phyloP scores from a whole-genome alignment of 495 filamentous ascomycete genomes.

The Bathelium albidoporum region DNA sequence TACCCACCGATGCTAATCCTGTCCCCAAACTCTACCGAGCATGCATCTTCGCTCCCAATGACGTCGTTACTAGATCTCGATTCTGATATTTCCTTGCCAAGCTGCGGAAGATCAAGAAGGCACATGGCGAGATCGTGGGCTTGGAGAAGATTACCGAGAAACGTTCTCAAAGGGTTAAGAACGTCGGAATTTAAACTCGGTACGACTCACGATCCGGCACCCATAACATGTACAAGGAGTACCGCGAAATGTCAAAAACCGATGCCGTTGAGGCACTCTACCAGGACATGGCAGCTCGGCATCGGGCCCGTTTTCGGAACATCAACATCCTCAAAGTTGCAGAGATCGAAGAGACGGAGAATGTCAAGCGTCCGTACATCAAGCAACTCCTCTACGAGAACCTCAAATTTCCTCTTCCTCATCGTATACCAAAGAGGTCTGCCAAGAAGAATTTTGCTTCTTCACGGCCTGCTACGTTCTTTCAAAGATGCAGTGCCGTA shows the following conservation, averaged over 20 bases:
- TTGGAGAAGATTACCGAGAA: slow-evolving; percentile 98
- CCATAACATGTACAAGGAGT: slow-evolving; percentile 99
- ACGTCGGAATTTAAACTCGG: slow-evolving; percentile 99
- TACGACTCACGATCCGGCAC: slow-evolving; percentile 99
- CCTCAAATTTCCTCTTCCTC: slow-evolving; percentile 96
- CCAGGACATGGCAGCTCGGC: slow-evolving; percentile 98
- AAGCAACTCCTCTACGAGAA: slow-evolving; percentile 91
- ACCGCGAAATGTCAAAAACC: slow-evolving; percentile 91
- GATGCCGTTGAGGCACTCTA: slow-evolving; percentile 95
- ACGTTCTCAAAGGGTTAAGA: slow-evolving; percentile 97
- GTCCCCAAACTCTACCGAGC: slow-evolving; percentile 98
- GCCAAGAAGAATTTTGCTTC: slow-evolving; percentile 84
- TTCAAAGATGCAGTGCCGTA: slow-evolving; percentile 17
- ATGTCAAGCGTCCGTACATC: slow-evolving; percentile 96
- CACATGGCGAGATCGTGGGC: slow-evolving; percentile 96
- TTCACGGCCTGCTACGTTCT: slow-evolving; percentile 85
- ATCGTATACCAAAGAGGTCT: slow-evolving; percentile 70
- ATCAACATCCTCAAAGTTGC: slow-evolving; percentile 98
- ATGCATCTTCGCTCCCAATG: slow-evolving; percentile 97
- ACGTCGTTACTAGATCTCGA: slow-evolving; percentile 94
- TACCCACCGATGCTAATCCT: slow-evolving; percentile 91
- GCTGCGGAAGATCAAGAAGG: slow-evolving; percentile 99
- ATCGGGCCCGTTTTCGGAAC: slow-evolving; percentile 93
- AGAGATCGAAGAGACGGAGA: slow-evolving; percentile 83
- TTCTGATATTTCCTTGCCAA: slow-evolving; percentile 99